Percentiles rank a stretch among this genome's conserved stretches.
These are phyloP conservation scores for Diaporthe vexans DNA, from an alignment of 2,329 filamentous ascomycete species.

Conservation along the genomic window DNA sequence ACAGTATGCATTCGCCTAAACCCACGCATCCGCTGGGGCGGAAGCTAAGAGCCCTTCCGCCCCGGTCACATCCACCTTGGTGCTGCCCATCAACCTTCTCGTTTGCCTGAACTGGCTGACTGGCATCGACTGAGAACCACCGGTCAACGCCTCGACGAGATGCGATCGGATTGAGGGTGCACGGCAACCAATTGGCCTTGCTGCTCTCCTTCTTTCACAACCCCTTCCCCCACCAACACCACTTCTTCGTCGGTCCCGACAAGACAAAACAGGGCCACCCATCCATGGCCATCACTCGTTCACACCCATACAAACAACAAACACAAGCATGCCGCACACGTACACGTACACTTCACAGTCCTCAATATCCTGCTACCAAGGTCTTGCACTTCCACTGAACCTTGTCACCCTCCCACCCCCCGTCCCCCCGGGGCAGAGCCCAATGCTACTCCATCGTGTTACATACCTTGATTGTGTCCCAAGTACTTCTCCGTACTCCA, in stretches of 20 bases:
- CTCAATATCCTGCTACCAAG: background rate
- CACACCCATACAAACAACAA: background rate
- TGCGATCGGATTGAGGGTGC: background rate
- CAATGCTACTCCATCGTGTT: background rate
- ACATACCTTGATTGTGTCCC: background rate
- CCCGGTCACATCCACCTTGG: conserved; percentile 1
- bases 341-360: background rate
- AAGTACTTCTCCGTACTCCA: background rate
- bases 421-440: background rate
- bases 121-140: background rate
- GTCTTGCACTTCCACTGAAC: conserved; percentile 12
- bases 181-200: background rate
- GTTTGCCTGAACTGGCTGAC: background rate
- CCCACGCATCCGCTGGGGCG: conserved; percentile 23
- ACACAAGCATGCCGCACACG: background rate
- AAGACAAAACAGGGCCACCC: background rate
- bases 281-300: background rate
- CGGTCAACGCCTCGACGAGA: background rate
- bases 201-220: background rate
- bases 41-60: conserved; percentile 29
- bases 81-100: background rate
- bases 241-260: conserved; percentile 4
- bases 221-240: background rate
- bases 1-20: background rate
- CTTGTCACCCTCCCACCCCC: conserved; percentile 17